Conservation (phyloP, 345 rosid species). For the Theobroma cacao region DNA sequence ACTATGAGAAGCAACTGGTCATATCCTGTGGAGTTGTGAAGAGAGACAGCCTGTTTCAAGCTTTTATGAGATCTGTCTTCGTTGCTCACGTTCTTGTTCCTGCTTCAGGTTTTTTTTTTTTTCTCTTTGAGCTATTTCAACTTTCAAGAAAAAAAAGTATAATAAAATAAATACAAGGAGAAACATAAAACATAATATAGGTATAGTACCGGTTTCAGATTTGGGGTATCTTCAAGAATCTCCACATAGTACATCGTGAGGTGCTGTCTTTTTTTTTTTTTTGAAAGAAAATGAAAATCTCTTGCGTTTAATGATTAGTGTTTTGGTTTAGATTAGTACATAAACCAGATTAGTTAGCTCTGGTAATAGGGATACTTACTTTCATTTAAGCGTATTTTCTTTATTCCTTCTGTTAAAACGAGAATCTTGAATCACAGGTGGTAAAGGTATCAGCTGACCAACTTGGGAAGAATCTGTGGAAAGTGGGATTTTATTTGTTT, state of each 20-base stretch:
- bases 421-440: slow-evolving; percentile 33
- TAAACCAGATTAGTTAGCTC: slow-evolving; percentile 6
- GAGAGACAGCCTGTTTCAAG: slow-evolving; percentile 13
- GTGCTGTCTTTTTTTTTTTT: slow-evolving; percentile 3
- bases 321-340: background rate
- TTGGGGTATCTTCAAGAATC: slow-evolving; percentile 41
- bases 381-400: background rate
- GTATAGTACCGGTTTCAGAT: slow-evolving; percentile 6
- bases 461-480: slow-evolving; percentile 30
- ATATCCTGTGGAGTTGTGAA: slow-evolving; percentile 8
- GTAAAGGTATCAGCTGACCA: slow-evolving; percentile 24
- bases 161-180: background rate
- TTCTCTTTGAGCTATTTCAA: background rate
- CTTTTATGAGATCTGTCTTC: slow-evolving; percentile 15
- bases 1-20: slow-evolving; percentile 3
- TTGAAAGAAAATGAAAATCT: background rate
- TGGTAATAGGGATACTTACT: background rate
- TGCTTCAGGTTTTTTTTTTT: slow-evolving; percentile 11
- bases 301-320: background rate
- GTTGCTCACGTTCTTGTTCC: slow-evolving; percentile 21
- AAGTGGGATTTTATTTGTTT: slow-evolving; percentile 28
- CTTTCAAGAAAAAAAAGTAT: background rate
- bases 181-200: background rate
- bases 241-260: slow-evolving; percentile 27
- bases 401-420: slow-evolving; percentile 1